Base-by-base conservation (phyloP, 768 basidiomycete genomes). In the Hortiboletus flavorubellus region DNA sequence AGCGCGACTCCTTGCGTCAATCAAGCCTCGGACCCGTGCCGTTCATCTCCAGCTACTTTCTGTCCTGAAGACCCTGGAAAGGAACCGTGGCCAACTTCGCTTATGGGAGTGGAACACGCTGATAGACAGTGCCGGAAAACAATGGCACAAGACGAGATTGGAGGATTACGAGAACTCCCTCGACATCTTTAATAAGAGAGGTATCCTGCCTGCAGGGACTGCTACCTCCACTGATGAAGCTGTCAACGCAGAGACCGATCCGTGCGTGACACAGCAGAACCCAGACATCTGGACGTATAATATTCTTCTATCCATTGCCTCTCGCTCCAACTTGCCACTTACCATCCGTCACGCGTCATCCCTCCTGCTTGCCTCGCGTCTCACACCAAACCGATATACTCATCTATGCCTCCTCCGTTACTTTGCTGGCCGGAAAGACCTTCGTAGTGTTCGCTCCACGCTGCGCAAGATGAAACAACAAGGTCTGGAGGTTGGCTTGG, bases 101-200 rank as follows among this genome's bases (percentile, higher is more conserved):
- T 61, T 73, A n/a, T 83, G 82, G 77, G 82, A 91, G 66, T 92
- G 90, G 87, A 92, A 91, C 65, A 74, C 81, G 8, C 76, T 93
- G 43, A 80, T 92, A 55, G 78, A 86, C 60, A 78, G 76, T 64
- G 83, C 85, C 1, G 89, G 84, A 15, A 80, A 78, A 55, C 86
- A 87, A 4, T 83, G 79, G 73, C 78, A 87, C 53, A 83, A 78
- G 65, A 80, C 82, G 40, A 70, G 74, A 29, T 56, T 73, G 47
- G 78, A 78, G 54, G 84, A 89, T 57, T 86, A 86, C 70, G 75
- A 79, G 53, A 73, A 76, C 30, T 79, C 87, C 16, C 71, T 90
- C 55, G 78, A 77, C 51, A 76, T 88, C 34, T 85, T 80, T 66
- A 73, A 75, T 40, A 85, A 89, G 63, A 82, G 86, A 78, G 72